A percentile compares a stretch with the other conserved stretches of the same genome.
Evolutionary conservation across 805 yeast genomes (phyloP).

Genomic region (Saccharomyces paradoxus): DNA sequence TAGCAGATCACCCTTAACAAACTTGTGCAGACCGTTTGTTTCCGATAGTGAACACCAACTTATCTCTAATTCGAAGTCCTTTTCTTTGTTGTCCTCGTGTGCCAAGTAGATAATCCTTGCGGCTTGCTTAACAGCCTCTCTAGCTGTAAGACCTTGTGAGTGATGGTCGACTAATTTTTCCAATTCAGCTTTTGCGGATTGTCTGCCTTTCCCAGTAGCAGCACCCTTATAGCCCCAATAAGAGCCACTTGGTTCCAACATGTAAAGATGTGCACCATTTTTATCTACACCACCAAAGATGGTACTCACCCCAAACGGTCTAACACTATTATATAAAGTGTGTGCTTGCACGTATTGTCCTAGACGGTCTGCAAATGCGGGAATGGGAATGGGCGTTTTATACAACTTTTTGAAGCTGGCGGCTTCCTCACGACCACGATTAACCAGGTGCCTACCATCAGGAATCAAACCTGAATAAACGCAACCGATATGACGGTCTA

Average conservation of each 20-base stretch:
- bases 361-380: slow-evolving; percentile 76
- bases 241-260: slow-evolving; percentile 95
- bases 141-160: slow-evolving; percentile 50
- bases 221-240: slow-evolving; percentile 98
- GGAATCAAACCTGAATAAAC: slow-evolving; percentile 93
- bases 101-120: slow-evolving; percentile 89
- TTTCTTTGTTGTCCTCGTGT: slow-evolving; percentile 96
- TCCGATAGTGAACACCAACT: slow-evolving; percentile 76
- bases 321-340: slow-evolving; percentile 90
- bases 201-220: slow-evolving; percentile 97
- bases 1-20: slow-evolving; percentile 70
- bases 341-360: slow-evolving; percentile 91
- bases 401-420: slow-evolving; percentile 66
- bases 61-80: slow-evolving; percentile 90
- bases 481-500: slow-evolving; percentile 90
- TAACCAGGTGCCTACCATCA: slow-evolving; percentile 90
- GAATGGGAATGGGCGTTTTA: slow-evolving; percentile 68
- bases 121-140: slow-evolving; percentile 86
- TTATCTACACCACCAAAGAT: slow-evolving; percentile 91
- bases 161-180: slow-evolving; percentile 57
- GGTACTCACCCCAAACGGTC: slow-evolving; percentile 93
- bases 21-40: slow-evolving; percentile 72
- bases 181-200: slow-evolving; percentile 91
- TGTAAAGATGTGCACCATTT: slow-evolving; percentile 84
- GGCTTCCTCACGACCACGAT: slow-evolving; percentile 89